Evolutionary conservation across 352 stramenopile species (phyloP), one percentile per base, ranked within the genome.

Genomic region (Bremia lactucae): DNA sequence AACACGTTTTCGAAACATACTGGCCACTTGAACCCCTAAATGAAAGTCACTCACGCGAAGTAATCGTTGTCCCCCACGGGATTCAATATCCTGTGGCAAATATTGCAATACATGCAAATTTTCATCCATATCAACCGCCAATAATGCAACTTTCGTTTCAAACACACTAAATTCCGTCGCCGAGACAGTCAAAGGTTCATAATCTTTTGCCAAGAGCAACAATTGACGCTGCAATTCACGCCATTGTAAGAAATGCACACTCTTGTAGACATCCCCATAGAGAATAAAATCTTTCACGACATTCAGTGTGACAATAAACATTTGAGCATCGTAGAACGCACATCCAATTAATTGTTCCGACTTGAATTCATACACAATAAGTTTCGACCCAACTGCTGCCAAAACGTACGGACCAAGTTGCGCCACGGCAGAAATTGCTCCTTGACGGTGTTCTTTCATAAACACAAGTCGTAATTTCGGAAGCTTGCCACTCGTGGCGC

Each of bases 311-410:
- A 89, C 76, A 42, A 93, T 93, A 46, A 78, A 93, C 55, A 88
- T 87, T 42, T 93, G 80, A 13, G 78, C 78, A 34, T 93, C 80
- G 49, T 90, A 93, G 48, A 93, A 93, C 0, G 80, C 78, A 38
- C 80, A 93, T 0, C 75, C 78, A 38, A 90, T 73, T 31, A 90
- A 59, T 54, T 93, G 77, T 44, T 88, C 78, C 16, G 74, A 87
- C 61, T 93, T 93, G 68, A 87, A 87, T 42, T 90, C 75, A 52
- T 93, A 89, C 57, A 90, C 75, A 36, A 93, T 93, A 20, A 93
- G 61, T 55, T 93, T 93, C 15, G 82, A 88, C 15, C 80, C 80
- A 8, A 93, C 77, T 4, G 80, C 73, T 0, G 79, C 78, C n/a
- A 93, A 49, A 21, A 93, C 78, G 41, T 90, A 90, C 24, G 76